Percentiles rank a stretch among this genome's conserved stretches.
These are phyloP conservation scores for Lodderomyces jiufengensis DNA, from an alignment of 1,139 yeast genomes.

Conservation along the genomic window DNA sequence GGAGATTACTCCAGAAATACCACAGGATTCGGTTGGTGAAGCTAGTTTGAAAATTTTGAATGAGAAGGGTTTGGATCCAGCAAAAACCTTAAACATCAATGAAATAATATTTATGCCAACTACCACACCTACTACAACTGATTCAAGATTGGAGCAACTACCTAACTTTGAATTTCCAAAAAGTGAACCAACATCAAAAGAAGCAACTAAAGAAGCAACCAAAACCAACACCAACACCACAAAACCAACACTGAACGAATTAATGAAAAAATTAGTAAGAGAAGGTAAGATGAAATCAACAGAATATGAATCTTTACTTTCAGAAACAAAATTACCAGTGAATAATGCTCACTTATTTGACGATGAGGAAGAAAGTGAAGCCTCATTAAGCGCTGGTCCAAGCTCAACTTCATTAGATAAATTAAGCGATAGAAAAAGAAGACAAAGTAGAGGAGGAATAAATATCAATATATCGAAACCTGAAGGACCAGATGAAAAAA, in stretches of 20 bases:
- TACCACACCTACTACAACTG: conserved; percentile 1
- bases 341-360: conserved; percentile 27
- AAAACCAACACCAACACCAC: conserved; percentile 1
- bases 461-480: conserved; percentile 11
- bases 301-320: conserved; percentile 25
- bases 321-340: conserved; percentile 24
- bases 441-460: conserved; percentile 31
- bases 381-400: conserved; percentile 10
- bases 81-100: conserved; percentile 35
- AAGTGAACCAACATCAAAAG: background rate
- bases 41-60: conserved; percentile 41
- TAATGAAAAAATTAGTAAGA: conserved; percentile 27
- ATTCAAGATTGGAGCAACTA: background rate
- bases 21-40: conserved; percentile 59
- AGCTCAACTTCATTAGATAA: conserved; percentile 9
- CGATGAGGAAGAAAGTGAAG: conserved; percentile 22
- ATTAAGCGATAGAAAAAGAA: conserved; percentile 16
- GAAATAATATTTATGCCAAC: conserved; percentile 33
- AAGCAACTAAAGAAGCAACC: background rate
- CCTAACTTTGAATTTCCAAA: conserved; percentile 3
- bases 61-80: conserved; percentile 39
- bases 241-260: conserved; percentile 15
- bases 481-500: background rate
- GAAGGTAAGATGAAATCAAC: conserved; percentile 22
- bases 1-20: conserved; percentile 45